A percentile compares a stretch with the other conserved stretches of the same genome.
These are phyloP conservation scores for Bryoglossum gracile DNA, from an alignment of 495 filamentous ascomycete genomes.

Conservation along the genomic window DNA sequence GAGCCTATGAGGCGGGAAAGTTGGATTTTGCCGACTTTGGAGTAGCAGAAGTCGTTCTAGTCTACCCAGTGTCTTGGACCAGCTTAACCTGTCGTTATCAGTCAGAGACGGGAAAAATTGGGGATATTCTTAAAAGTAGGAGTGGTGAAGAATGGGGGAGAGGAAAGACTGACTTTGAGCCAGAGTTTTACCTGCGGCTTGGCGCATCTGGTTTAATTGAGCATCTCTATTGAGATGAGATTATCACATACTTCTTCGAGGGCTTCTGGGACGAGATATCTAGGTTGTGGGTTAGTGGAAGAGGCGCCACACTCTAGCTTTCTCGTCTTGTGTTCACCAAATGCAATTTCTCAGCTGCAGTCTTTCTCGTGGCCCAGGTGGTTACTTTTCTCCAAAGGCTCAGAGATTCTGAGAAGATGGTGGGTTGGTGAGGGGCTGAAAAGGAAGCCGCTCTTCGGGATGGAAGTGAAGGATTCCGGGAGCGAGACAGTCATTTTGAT, in stretches of 20 bases:
- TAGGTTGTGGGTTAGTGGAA: slow-evolving; percentile 8
- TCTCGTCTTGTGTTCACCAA: slow-evolving; percentile 58
- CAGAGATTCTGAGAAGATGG: slow-evolving; percentile 49
- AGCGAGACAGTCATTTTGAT: slow-evolving; percentile 33
- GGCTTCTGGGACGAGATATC: slow-evolving; percentile 50
- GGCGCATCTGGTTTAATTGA: slow-evolving; percentile 59
- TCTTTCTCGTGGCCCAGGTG: slow-evolving; percentile 59
- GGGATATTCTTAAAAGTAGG: too few relatives aligned
- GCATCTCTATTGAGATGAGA: slow-evolving; percentile 56
- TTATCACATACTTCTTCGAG: slow-evolving; percentile 44
- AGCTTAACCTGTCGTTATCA: slow-evolving; percentile 30
- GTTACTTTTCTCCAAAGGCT: slow-evolving; percentile 44
- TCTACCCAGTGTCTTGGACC: slow-evolving; percentile 61
- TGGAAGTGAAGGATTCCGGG: slow-evolving; percentile 50
- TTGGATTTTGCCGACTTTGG: slow-evolving; percentile 54
- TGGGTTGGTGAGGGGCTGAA: slow-evolving; percentile 57
- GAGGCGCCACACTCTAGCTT: slow-evolving; percentile 49
- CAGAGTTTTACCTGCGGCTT: slow-evolving; percentile 53
- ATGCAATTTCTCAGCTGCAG: slow-evolving; percentile 53
- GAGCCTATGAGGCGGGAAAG: slow-evolving; percentile 55
- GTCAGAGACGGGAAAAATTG: not conserved
- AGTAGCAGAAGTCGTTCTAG: slow-evolving; percentile 43
- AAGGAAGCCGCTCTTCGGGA: slow-evolving; percentile 46
- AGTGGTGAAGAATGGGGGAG: too few relatives aligned
- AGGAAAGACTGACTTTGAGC: too few relatives aligned